A percentile compares a stretch with the other conserved stretches of the same genome.
Evolutionary conservation across 164 flowering plant genomes (phyloP).

Genomic region (Cinnamomum micranthum): DNA sequence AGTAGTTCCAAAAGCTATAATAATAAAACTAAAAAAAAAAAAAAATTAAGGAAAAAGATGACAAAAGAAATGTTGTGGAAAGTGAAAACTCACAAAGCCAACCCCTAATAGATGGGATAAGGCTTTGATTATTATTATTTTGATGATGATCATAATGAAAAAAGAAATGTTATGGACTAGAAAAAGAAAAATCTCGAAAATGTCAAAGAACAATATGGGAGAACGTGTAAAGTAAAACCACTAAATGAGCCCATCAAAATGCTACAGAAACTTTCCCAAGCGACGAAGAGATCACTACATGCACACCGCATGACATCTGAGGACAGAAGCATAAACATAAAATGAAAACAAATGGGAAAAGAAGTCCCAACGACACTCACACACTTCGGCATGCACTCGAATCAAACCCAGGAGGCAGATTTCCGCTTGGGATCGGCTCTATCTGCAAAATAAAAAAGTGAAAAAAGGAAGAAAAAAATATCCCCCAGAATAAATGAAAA

Average conservation of each 20-base stretch:
- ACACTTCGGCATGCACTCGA: constrained; percentile 41
- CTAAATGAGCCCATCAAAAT: neutral
- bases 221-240: neutral
- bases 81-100: too few relatives aligned
- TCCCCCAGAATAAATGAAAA: constrained; percentile 9
- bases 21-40: neutral
- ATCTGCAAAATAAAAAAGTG: constrained; percentile 33
- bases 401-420: constrained; percentile 45
- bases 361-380: constrained; percentile 28
- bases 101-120: too few relatives aligned
- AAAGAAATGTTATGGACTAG: neutral
- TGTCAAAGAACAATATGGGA: neutral
- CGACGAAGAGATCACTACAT: neutral
- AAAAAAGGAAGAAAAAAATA: constrained; percentile 17
- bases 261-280: neutral
- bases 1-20: neutral
- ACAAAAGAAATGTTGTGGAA: neutral
- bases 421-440: constrained; percentile 40
- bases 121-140: too few relatives aligned
- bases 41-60: neutral
- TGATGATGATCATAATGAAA: too few relatives aligned
- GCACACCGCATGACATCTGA: constrained; percentile 2
- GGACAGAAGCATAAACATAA: constrained; percentile 3
- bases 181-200: neutral
- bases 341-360: constrained; percentile 3